Percentiles rank a stretch among this genome's conserved stretches.
Conservation (phyloP, 768 basidiomycete species). For the Rhizopogon vesiculosus region DNA sequence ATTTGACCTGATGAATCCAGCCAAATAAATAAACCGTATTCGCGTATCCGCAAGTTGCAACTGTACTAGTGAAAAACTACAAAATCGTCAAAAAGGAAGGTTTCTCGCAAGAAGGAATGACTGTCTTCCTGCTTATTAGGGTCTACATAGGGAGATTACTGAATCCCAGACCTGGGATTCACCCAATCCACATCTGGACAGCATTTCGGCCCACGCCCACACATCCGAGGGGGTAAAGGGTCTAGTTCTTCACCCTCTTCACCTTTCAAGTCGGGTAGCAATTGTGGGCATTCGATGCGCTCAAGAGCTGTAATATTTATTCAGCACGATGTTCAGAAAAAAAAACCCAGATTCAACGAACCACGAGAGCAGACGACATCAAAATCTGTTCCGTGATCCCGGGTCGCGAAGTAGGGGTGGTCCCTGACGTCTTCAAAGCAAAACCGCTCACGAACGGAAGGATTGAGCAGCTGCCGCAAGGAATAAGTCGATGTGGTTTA, state of each 20-base stretch:
- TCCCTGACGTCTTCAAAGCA: not conserved
- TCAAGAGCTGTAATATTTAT: not conserved
- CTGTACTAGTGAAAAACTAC: not conserved
- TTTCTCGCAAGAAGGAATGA: not conserved
- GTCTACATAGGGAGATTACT: too few relatives aligned
- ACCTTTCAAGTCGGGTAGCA: not conserved
- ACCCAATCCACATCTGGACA: not conserved
- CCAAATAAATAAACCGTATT: too few relatives aligned
- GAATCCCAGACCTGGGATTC: not conserved
- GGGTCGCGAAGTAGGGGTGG: not conserved
- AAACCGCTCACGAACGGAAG: not conserved
- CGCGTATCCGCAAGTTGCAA: too few relatives aligned
- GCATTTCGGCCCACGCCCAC: not conserved
- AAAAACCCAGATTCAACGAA: slow-evolving; percentile 1
- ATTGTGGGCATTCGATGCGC: not conserved
- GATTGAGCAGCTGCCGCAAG: not conserved
- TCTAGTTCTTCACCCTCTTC: too few relatives aligned
- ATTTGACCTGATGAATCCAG: too few relatives aligned
- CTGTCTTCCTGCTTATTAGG: too few relatives aligned
- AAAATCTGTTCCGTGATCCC: slow-evolving; percentile 18
- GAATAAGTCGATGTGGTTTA: not conserved
- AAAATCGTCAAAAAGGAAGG: not conserved
- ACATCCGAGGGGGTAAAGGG: too few relatives aligned
- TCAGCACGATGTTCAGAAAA: not conserved
- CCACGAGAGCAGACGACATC: slow-evolving; percentile 14